Percentiles rank a stretch among this genome's conserved stretches.
Evolutionary conservation across 169 alveolate genomes (phyloP).

Genomic region (Toxoplasma gondii): DNA sequence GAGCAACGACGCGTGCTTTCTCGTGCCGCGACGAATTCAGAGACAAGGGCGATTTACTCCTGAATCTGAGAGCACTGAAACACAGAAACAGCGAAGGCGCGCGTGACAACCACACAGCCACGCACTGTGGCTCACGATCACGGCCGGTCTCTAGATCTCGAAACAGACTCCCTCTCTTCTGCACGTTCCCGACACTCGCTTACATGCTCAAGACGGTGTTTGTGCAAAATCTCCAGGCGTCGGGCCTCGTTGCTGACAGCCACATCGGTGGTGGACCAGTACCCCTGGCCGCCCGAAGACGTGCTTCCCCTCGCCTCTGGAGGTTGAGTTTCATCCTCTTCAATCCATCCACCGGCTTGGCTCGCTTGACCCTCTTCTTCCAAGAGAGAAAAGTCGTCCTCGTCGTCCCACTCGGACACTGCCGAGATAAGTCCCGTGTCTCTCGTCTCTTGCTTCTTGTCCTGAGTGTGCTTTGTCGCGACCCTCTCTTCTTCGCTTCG

Average conservation of each 20-base stretch:
- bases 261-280: background rate
- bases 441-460: background rate
- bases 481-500: too few species aligned
- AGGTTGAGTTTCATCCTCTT: background rate
- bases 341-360: conserved; percentile 23
- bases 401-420: background rate
- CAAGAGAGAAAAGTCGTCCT: background rate
- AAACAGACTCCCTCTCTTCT: background rate
- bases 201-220: background rate
- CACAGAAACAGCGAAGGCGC: too few species aligned
- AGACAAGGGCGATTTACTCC: too few species aligned
- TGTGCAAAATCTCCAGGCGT: background rate
- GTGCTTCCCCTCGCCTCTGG: background rate
- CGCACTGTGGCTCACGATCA: too few species aligned
- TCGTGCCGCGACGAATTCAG: too few species aligned
- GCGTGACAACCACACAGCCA: too few species aligned
- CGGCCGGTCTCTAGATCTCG: too few species aligned
- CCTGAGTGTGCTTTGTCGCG: background rate
- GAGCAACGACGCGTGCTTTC: too few species aligned
- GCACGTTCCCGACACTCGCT: background rate
- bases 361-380: background rate
- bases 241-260: conserved; percentile 5
- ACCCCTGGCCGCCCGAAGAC: background rate
- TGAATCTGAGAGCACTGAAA: too few species aligned
- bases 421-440: background rate